These are phyloP conservation scores for Nakazawaea laoshanensis DNA, from an alignment of 805 yeast genomes.

Conservation along the genomic window DNA sequence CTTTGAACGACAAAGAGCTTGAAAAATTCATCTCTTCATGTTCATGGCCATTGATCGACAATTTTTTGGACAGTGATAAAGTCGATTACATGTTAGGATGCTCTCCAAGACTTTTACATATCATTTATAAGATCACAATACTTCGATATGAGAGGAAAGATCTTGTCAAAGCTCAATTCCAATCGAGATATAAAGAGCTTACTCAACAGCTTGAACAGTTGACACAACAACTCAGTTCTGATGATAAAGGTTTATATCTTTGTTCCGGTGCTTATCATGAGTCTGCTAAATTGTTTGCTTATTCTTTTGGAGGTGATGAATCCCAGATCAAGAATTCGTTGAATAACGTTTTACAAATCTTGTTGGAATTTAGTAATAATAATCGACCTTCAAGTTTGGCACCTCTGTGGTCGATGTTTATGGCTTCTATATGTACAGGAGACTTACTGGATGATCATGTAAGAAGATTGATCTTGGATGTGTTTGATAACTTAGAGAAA, in stretches of 20 bases:
- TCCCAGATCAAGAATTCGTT: slow-evolving; percentile 8
- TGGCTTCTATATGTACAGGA: slow-evolving; percentile 15
- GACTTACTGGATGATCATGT: slow-evolving; percentile 12
- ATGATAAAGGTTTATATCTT: slow-evolving; percentile 9
- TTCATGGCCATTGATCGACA: slow-evolving; percentile 19
- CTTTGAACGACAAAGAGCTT: slow-evolving; percentile 16
- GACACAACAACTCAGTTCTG: slow-evolving; percentile 9
- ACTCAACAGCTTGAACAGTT: slow-evolving; percentile 12
- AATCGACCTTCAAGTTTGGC: slow-evolving; percentile 13
- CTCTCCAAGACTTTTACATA: slow-evolving; percentile 20
- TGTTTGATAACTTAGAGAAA: slow-evolving; percentile 14
- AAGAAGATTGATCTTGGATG: slow-evolving; percentile 14
- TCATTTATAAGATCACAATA: slow-evolving; percentile 16
- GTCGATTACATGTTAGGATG: slow-evolving; percentile 27
- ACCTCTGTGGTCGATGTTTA: slow-evolving; percentile 24
- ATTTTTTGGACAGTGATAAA: slow-evolving; percentile 15
- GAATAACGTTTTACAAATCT: slow-evolving; percentile 5
- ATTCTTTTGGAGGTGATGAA: slow-evolving; percentile 10
- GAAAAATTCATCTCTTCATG: slow-evolving; percentile 12
- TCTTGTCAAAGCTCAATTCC: slow-evolving; percentile 4
- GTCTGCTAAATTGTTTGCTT: slow-evolving; percentile 14
- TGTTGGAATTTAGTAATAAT: slow-evolving; percentile 8
- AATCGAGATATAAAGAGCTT: slow-evolving; percentile 1
- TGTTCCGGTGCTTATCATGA: slow-evolving; percentile 17
- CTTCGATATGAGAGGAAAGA: slow-evolving; percentile 11